Evolutionary conservation across 225 moss, liverwort and hornwort species (phyloP), one percentile per base, ranked within the genome.

Genomic region (Physcomitrellopsis africana): DNA sequence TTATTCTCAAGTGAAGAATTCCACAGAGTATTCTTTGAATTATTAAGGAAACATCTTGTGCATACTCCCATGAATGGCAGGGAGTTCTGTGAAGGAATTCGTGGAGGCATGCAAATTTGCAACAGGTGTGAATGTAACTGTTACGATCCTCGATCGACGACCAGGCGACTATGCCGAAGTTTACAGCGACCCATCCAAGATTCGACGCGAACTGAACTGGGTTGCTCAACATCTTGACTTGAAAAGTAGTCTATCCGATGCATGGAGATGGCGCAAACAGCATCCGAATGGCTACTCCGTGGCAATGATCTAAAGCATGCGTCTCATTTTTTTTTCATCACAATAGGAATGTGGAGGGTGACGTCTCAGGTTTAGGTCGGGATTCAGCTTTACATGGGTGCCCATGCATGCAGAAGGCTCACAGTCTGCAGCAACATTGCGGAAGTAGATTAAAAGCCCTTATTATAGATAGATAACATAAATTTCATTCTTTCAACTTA

Each of bases 121-220:
- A 52, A 96, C 96, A 15, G 84, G 91, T 23, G 82, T 82, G 51
- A 90, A 94, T 23, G 83, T 96, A 13, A 87, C 67, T 15, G 94
- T 96, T 17, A 86, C 79, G 0, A 73, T 72, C 0, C 72, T 86
- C 11, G 87, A 85, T 41, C 86, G 92, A 49, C 89, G 96, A 72
- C 92, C 88, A 20, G 96, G 96, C 23, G 96, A 96, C 72, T 96
- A 96, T 66, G 96, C 94, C 17, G 86, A 94, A 65, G 96, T 96
- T 22, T 96, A 85, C 81, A 94, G 96, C 59, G 74, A 96, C 65
- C 92, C 96, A 22, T 74, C 85, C 56, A 96, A 94, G 77, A 96
- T 96, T 11, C 81, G 81, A 45, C 58, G 65, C 13, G 90, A 94
- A 42, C 80, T 96, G 19, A 85, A 86, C 9, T 96, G 96, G 96